phyloP scores from a whole-genome alignment of 495 filamentous ascomycete species.

The Aspergillus steynii region DNA sequence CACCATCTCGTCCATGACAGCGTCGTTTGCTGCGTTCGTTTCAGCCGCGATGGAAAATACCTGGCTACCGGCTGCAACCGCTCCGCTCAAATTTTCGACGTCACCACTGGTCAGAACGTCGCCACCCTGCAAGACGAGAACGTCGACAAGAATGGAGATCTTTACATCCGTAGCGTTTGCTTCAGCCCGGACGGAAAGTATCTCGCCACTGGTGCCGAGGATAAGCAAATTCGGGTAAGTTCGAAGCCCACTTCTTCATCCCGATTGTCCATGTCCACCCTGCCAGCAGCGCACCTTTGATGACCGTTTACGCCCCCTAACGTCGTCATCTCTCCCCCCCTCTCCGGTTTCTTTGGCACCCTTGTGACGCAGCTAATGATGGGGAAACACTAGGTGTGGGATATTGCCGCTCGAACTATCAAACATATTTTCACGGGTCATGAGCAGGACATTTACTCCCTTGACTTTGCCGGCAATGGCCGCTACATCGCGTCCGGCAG shows the following conservation, averaged over 20 bases:
- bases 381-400: constrained; percentile 69
- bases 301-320: no score
- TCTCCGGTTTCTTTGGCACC: not conserved
- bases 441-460: constrained; percentile 92
- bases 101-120: constrained; percentile 73
- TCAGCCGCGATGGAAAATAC: constrained; percentile 85
- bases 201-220: constrained; percentile 85
- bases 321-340: not conserved
- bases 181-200: constrained; percentile 91
- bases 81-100: constrained; percentile 89
- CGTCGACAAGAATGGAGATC: constrained; percentile 79
- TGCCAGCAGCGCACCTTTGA: no score
- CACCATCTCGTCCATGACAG: constrained; percentile 84
- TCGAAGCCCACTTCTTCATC: constrained; percentile 33
- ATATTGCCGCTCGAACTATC: constrained; percentile 73
- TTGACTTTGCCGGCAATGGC: constrained; percentile 85
- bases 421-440: constrained; percentile 81
- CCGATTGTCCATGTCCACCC: not conserved
- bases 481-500: constrained; percentile 86
- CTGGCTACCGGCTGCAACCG: constrained; percentile 88
- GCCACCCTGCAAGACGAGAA: constrained; percentile 79
- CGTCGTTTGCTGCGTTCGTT: constrained; percentile 88
- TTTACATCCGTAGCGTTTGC: constrained; percentile 90
- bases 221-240: constrained; percentile 86
- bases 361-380: constrained; percentile 6